Evolutionary conservation across 306 rosid species (phyloP).

Genomic region (Medicago ruthenica): DNA sequence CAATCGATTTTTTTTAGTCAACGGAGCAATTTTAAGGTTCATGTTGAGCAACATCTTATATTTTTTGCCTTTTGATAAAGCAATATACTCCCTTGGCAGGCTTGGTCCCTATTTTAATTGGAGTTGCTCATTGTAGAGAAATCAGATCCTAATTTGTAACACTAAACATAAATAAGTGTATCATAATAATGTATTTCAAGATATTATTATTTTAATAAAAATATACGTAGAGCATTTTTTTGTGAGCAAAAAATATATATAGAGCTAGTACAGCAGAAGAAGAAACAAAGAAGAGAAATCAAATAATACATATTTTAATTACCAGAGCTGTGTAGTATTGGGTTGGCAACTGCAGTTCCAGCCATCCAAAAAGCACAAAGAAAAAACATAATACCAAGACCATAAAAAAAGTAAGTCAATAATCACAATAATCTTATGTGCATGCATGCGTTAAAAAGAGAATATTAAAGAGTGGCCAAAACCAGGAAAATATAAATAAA

Average conservation of each 20-base stretch:
- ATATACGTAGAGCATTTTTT: too few species aligned
- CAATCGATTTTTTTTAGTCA: too few species aligned
- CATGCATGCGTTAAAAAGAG: background rate
- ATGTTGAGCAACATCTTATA: too few species aligned
- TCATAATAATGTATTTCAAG: background rate
- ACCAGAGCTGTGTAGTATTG: constrained; percentile 97
- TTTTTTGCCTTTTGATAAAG: too few species aligned
- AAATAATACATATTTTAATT: constrained; percentile 31
- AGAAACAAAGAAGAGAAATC: background rate
- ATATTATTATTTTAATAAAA: too few species aligned
- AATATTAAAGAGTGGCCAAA: background rate
- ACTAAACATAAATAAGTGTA: background rate
- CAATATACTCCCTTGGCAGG: too few species aligned
- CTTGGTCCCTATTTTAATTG: background rate
- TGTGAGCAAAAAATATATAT: background rate
- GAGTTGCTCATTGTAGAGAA: background rate
- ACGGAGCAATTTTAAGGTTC: too few species aligned
- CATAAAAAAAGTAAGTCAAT: constrained; percentile 1
- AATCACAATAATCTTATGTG: background rate
- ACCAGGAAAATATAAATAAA: background rate
- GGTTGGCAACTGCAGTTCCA: constrained; percentile 81
- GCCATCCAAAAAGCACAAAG: constrained; percentile 25
- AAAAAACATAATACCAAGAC: background rate
- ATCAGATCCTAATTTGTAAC: background rate
- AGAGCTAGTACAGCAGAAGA: background rate